A percentile compares a stretch with the other conserved stretches of the same genome.
Evolutionary conservation across 2,329 filamentous ascomycete species (phyloP).

Genomic region (Aureobasidium sp.): DNA sequence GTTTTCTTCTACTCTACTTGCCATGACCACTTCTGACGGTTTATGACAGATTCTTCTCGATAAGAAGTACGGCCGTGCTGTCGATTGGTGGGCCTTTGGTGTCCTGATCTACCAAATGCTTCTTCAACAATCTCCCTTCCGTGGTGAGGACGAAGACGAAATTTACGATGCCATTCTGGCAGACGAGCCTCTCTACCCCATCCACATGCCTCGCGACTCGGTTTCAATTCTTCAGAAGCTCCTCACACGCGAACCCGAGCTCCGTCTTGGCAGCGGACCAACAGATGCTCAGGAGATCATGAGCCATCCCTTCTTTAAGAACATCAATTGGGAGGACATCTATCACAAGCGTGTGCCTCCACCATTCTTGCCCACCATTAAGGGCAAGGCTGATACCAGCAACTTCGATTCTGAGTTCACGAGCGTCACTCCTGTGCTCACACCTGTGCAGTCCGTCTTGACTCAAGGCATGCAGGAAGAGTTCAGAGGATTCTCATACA

Average conservation of each 20-base stretch:
- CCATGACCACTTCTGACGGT: conserved; percentile 24
- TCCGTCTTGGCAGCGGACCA: conserved; percentile 84
- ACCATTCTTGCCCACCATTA: conserved; percentile 84
- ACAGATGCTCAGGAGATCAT: conserved; percentile 98
- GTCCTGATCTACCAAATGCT: conserved; percentile 99
- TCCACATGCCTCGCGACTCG: conserved; percentile 96
- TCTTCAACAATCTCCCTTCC: conserved; percentile 95
- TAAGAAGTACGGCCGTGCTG: conserved; percentile 95
- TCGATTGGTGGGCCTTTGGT: conserved; percentile 99
- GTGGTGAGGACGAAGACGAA: conserved; percentile 97
- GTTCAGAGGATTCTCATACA: conserved; percentile 98
- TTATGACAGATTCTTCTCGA: conserved; percentile 72
- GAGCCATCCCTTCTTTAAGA: conserved; percentile 96
- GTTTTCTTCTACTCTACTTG: conserved; percentile 1
- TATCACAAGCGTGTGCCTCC: conserved; percentile 89
- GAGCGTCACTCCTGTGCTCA: conserved; percentile 93
- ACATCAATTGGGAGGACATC: conserved; percentile 98
- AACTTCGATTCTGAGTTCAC: conserved; percentile 99
- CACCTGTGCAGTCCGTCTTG: conserved; percentile 91
- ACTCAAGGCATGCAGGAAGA: conserved; percentile 99
- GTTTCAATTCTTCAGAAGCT: conserved; percentile 97
- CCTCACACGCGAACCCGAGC: conserved; percentile 86
- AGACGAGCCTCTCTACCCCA: conserved; percentile 94
- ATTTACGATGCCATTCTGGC: conserved; percentile 98
- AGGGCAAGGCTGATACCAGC: conserved; percentile 92